Percentiles rank a stretch among this genome's conserved stretches.
phyloP scores from a whole-genome alignment of 2,329 filamentous ascomycete species.

The Stylonectria norvegica region DNA sequence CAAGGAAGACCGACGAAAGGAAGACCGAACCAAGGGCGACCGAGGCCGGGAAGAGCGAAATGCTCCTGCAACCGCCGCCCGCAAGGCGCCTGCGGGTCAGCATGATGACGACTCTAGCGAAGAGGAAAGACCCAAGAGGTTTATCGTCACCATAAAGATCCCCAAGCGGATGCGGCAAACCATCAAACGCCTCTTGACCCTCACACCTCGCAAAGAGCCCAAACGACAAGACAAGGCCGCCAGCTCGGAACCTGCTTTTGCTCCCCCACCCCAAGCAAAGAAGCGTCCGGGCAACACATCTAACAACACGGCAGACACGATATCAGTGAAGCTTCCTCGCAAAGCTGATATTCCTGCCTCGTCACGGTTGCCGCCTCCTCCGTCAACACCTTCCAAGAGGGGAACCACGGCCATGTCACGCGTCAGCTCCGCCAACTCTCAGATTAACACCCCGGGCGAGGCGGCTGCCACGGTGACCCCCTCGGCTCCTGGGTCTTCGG shows the following conservation, averaged over 20 bases:
- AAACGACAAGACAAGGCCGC: constrained; percentile 27
- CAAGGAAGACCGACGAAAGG: constrained; percentile 18
- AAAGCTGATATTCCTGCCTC: constrained; percentile 38
- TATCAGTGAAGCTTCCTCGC: constrained; percentile 41
- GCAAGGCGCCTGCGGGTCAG: constrained; percentile 26
- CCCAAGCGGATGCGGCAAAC: constrained; percentile 45
- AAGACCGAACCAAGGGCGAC: too few relatives aligned
- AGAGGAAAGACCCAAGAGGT: constrained; percentile 20
- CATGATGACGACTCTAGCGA: constrained; percentile 32
- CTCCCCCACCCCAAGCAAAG: constrained; percentile 35
- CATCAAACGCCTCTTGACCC: constrained; percentile 45
- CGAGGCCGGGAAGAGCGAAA: too few relatives aligned
- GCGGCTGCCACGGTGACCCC: constrained; percentile 35
- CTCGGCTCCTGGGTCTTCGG: constrained; percentile 23
- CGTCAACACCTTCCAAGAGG: constrained; percentile 52
- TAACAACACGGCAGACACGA: constrained; percentile 35
- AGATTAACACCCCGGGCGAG: constrained; percentile 50
- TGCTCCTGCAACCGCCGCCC: constrained; percentile 19
- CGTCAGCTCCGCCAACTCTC: constrained; percentile 51
- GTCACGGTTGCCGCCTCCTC: constrained; percentile 38
- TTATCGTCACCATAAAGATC: constrained; percentile 48
- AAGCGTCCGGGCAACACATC: constrained; percentile 46
- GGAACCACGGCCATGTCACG: constrained; percentile 50
- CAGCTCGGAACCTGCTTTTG: constrained; percentile 40
- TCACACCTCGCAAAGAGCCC: constrained; percentile 40